phyloP scores from a whole-genome alignment of 441 rosid species.

The Euphorbia celastroides region DNA sequence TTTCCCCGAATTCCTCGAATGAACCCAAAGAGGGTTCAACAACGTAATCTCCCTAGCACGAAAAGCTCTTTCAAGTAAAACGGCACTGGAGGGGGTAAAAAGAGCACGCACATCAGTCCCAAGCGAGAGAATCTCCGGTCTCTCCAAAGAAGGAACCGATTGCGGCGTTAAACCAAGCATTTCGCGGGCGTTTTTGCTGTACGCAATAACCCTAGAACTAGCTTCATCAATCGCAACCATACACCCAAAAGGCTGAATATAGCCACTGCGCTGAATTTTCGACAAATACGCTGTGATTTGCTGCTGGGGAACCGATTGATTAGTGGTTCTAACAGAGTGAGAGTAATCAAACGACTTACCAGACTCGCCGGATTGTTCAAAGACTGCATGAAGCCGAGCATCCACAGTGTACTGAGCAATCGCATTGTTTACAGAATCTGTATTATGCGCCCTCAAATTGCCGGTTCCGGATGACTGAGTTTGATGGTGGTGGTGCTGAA shows the following conservation, averaged over 20 bases:
- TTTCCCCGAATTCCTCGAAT: constrained; percentile 68
- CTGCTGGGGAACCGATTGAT: constrained; percentile 65
- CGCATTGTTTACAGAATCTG: constrained; percentile 70
- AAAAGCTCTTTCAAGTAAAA: constrained; percentile 72
- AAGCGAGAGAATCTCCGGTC: constrained; percentile 47
- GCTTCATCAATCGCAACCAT: constrained; percentile 74
- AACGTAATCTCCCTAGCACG: constrained; percentile 80
- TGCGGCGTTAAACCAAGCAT: constrained; percentile 73
- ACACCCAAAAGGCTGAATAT: constrained; percentile 87
- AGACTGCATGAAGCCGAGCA: constrained; percentile 89
- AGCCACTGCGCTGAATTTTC: constrained; percentile 83
- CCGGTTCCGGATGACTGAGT: constrained; percentile 51
- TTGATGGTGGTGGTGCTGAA: constrained; percentile 19
- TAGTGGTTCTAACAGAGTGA: constrained; percentile 56
- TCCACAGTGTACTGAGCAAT: constrained; percentile 96
- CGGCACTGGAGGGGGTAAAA: constrained; percentile 50
- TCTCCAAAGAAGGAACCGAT: constrained; percentile 76
- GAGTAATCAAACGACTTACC: constrained; percentile 93
- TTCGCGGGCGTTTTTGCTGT: constrained; percentile 82
- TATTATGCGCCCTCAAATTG: constrained; percentile 28
- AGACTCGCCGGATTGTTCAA: constrained; percentile 82
- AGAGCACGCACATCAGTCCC: constrained; percentile 73
- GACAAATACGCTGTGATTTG: constrained; percentile 81
- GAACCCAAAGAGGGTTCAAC: constrained; percentile 81
- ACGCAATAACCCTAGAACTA: constrained; percentile 54